Conservation (phyloP, 345 rosid species). For the Acer saccharum region DNA sequence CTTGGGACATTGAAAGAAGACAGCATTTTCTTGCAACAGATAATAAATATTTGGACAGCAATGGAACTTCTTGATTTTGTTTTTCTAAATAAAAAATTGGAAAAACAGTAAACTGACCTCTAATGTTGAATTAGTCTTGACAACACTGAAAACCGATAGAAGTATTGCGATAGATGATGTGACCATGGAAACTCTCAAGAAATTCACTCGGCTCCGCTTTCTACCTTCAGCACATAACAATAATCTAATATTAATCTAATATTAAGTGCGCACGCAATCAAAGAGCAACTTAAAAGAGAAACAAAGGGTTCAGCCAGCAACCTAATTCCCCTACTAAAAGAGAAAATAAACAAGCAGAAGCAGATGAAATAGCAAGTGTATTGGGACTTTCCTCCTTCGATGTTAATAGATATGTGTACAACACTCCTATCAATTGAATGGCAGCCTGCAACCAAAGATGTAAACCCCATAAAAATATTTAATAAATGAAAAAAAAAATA, state of each 20-base stretch:
- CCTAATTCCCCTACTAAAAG: slow-evolving; percentile 40
- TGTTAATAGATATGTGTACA: slow-evolving; percentile 3
- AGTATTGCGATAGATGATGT: slow-evolving; percentile 15
- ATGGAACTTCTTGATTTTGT: not conserved
- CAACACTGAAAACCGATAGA: slow-evolving; percentile 21
- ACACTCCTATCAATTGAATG: slow-evolving; percentile 29
- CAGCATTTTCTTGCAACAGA: not conserved
- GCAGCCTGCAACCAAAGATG: slow-evolving; percentile 31
- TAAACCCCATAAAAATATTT: not conserved
- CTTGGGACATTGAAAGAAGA: not conserved
- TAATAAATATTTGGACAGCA: not conserved
- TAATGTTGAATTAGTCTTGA: slow-evolving; percentile 15
- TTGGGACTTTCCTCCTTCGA: slow-evolving; percentile 17
- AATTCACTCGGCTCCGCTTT: slow-evolving; percentile 22
- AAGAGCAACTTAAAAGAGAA: not conserved
- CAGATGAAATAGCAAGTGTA: slow-evolving; percentile 22
- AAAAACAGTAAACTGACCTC: slow-evolving; percentile 26
- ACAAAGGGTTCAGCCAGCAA: not conserved
- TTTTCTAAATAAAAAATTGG: not conserved
- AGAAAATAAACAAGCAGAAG: slow-evolving; percentile 25
- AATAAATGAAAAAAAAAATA: not conserved
- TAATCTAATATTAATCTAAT: not conserved
- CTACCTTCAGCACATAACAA: slow-evolving; percentile 20
- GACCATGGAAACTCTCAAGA: slow-evolving; percentile 27
- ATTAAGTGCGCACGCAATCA: not conserved